Conservation (phyloP, 164 flowering plant genomes). For the Taxillus chinensis region DNA sequence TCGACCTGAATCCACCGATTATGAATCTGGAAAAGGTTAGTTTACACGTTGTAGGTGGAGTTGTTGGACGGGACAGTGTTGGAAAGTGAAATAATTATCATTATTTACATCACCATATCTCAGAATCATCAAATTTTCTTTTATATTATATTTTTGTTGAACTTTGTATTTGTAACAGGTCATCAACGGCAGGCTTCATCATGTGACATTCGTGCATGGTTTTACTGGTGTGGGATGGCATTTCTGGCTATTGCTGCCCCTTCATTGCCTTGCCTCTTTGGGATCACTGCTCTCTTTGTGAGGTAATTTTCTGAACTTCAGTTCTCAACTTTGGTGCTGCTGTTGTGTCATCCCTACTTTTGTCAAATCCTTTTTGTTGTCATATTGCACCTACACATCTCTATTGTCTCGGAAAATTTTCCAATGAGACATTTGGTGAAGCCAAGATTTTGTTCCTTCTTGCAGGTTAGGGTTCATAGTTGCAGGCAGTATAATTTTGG, state of each 20-base stretch:
- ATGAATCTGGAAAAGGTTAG: conserved; percentile 78
- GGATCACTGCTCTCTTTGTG: conserved; percentile 70
- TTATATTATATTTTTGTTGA: neutral
- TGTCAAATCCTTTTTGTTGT: neutral
- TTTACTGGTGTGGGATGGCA: conserved; percentile 79
- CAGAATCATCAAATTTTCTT: neutral
- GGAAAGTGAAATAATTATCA: neutral
- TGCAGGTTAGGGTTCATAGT: conserved; percentile 94
- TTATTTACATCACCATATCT: neutral
- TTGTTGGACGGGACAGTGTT: too few species aligned
- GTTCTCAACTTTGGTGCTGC: neutral
- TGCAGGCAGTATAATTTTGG: conserved; percentile 60
- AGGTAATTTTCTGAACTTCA: conserved; percentile 37
- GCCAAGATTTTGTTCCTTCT: neutral
- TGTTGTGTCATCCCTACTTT: neutral
- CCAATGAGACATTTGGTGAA: neutral
- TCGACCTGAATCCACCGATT: conserved; percentile 35
- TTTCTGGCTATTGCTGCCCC: conserved; percentile 64
- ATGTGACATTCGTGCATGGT: conserved; percentile 50
- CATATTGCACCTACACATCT: too few species aligned
- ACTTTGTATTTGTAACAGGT: conserved; percentile 37
- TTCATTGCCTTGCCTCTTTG: conserved; percentile 69
- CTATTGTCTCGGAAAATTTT: too few species aligned
- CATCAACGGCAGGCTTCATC: conserved; percentile 55
- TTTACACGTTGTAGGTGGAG: neutral